phyloP scores from a whole-genome alignment of 345 rosid species.

The Eucalyptus shirleyi region DNA sequence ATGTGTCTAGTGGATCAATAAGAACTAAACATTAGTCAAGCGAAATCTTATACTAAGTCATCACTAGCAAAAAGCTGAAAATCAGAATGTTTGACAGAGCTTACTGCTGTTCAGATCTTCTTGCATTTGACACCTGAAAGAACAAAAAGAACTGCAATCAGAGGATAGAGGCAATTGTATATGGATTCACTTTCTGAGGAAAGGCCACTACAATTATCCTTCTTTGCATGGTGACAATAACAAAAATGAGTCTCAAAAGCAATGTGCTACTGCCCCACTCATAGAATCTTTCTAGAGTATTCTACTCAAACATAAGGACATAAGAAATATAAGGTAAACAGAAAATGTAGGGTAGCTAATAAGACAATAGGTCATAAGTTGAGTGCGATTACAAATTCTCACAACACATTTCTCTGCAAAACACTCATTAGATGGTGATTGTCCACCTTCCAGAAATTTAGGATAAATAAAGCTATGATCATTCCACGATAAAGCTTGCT shows the following conservation, averaged over 20 bases:
- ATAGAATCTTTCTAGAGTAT: not conserved
- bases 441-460: not conserved
- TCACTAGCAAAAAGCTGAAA: not conserved
- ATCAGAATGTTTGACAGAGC: not conserved
- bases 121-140: conserved; percentile 37
- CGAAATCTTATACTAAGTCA: not conserved
- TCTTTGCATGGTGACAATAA: not conserved
- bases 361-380: not conserved
- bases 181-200: not conserved
- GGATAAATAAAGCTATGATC: not conserved
- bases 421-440: not conserved
- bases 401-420: not conserved
- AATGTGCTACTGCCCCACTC: not conserved
- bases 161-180: not conserved
- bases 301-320: not conserved
- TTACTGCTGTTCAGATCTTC: conserved; percentile 38
- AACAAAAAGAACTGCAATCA: not conserved
- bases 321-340: not conserved
- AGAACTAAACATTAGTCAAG: too few species aligned
- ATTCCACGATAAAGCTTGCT: not conserved
- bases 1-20: not conserved
- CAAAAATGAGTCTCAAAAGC: not conserved
- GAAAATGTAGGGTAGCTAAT: not conserved
- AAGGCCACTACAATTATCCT: not conserved
- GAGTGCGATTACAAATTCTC: not conserved